Conservation (phyloP, 208 protist genomes). For the Trypanosoma conorhini region DNA sequence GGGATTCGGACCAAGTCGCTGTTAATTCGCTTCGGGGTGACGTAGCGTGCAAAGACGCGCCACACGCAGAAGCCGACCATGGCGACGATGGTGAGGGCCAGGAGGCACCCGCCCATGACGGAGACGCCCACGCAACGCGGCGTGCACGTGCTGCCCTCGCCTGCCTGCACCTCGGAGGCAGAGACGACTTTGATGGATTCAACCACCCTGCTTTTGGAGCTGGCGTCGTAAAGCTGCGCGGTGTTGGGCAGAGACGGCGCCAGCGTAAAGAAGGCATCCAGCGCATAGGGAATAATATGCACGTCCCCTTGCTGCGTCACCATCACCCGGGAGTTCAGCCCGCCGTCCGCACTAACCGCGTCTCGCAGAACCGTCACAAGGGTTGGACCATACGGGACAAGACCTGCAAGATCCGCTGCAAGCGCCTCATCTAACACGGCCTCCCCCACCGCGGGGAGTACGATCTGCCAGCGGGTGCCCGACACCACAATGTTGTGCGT, state of each 20-base stretch:
- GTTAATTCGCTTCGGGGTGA: background rate
- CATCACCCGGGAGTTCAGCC: background rate
- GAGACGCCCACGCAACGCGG: slow-evolving; percentile 16
- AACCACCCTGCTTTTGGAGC: background rate
- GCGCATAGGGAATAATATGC: slow-evolving; percentile 1
- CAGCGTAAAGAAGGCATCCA: slow-evolving; percentile 9
- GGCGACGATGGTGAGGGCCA: slow-evolving; percentile 18
- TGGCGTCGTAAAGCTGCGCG: slow-evolving; percentile 3
- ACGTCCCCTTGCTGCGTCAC: slow-evolving; percentile 1
- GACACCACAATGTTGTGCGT: slow-evolving; percentile 4
- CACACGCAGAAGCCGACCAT: slow-evolving; percentile 13
- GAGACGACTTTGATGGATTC: slow-evolving; percentile 5
- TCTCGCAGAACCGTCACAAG: background rate
- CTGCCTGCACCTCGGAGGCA: background rate
- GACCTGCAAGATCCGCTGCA: background rate
- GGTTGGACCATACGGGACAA: slow-evolving; percentile 4
- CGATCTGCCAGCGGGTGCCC: slow-evolving; percentile 4
- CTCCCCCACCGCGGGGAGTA: background rate
- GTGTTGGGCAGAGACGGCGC: background rate
- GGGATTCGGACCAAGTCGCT: slow-evolving; percentile 22
- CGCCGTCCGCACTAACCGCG: too few relatives aligned
- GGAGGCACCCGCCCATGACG: slow-evolving; percentile 9
- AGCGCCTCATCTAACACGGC: background rate
- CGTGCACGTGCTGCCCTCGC: background rate
- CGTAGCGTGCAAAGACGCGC: slow-evolving; percentile 4